Conservation (phyloP, 345 rosid species). For the Dimocarpus longan region DNA sequence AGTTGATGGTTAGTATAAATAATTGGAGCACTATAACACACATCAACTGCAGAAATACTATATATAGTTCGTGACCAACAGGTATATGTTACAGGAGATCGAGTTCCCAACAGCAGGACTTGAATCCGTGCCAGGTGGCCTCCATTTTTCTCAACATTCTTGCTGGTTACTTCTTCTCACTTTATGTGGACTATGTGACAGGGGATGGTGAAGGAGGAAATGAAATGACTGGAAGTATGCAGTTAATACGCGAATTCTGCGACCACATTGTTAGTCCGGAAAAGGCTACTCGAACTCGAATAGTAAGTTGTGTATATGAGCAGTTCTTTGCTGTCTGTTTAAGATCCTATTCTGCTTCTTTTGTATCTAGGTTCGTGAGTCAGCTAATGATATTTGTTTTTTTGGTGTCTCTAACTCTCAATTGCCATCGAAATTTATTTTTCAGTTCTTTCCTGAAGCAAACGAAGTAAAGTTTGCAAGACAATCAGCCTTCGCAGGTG, state of each 20-base stretch:
- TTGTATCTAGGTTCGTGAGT: not conserved
- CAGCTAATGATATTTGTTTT: not conserved
- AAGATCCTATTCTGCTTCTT: not conserved
- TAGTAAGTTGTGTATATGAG: conserved; percentile 44
- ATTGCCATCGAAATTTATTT: conserved; percentile 12
- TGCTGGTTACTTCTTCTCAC: conserved; percentile 6
- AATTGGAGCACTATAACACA: conserved; percentile 11
- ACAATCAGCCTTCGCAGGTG: conserved; percentile 68
- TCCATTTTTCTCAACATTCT: not conserved
- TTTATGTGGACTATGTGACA: conserved; percentile 23
- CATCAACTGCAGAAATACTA: not conserved
- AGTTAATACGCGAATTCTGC: conserved; percentile 79
- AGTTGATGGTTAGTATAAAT: conserved; percentile 63
- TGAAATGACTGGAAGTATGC: conserved; percentile 93
- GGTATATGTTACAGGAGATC: conserved; percentile 69
- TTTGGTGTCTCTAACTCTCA: not conserved
- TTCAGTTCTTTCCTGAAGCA: conserved; percentile 95
- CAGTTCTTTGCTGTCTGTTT: not conserved
- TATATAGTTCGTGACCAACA: conserved; percentile 28
- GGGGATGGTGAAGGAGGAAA: conserved; percentile 98
- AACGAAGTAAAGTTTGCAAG: conserved; percentile 83
- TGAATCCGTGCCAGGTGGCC: conserved; percentile 84
- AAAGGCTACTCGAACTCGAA: conserved; percentile 69
- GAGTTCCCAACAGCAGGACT: conserved; percentile 97
- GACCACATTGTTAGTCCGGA: conserved; percentile 62